Conservation (phyloP, 176 grass and related monocot genomes). For the Aegilops speltoides region DNA sequence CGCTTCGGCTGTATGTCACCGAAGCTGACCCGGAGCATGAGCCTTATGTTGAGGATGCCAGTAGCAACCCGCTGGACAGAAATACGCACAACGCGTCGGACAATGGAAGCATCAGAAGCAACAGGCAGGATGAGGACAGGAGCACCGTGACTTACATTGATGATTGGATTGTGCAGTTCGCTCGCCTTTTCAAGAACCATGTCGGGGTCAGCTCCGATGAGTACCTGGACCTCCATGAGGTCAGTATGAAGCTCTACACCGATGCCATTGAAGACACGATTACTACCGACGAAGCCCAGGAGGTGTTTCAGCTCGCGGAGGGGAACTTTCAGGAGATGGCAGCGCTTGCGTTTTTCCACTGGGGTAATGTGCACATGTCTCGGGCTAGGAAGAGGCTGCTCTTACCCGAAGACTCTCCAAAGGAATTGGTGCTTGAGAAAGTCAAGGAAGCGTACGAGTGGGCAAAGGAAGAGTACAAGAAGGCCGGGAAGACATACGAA, state of each 20-base stretch:
- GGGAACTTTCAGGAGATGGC: constrained; percentile 88
- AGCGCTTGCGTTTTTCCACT: constrained; percentile 88
- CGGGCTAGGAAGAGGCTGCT: constrained; percentile 73
- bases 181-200: constrained; percentile 84
- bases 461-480: constrained; percentile 57
- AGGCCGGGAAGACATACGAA: constrained; percentile 63
- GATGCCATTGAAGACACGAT: constrained; percentile 91
- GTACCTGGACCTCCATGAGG: constrained; percentile 75
- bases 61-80: constrained; percentile 32
- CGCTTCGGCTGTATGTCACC: constrained; percentile 67
- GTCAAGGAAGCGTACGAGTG: constrained; percentile 67
- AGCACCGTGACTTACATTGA: constrained; percentile 59
- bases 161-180: constrained; percentile 89
- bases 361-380: constrained; percentile 93
- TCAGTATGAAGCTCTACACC: constrained; percentile 80
- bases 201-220: constrained; percentile 70
- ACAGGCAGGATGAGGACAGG: constrained; percentile 49
- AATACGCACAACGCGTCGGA: constrained; percentile 42
- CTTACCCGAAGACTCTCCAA: constrained; percentile 49
- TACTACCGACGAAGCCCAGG: constrained; percentile 82
- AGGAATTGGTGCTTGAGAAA: constrained; percentile 52
- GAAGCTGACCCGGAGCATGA: constrained; percentile 73
- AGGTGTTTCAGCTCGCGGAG: constrained; percentile 75
- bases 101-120: constrained; percentile 55
- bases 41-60: constrained; percentile 39